Evolutionary conservation across 306 rosid species (phyloP).

Genomic region (Glycyrrhiza uralensis): DNA sequence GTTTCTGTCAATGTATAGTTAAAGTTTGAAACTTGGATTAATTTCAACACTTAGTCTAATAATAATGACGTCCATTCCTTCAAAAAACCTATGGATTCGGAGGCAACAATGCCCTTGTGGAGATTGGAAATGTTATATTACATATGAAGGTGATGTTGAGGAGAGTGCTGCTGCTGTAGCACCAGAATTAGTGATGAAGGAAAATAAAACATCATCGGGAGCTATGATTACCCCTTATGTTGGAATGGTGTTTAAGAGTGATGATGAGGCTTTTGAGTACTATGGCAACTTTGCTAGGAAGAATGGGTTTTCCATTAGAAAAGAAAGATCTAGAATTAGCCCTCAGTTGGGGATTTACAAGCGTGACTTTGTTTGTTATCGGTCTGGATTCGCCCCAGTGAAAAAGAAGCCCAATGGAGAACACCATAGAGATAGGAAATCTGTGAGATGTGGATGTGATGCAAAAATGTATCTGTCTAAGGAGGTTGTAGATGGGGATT

Average conservation of each 20-base stretch:
- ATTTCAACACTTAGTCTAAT: constrained; percentile 8
- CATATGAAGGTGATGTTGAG: constrained; percentile 65
- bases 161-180: constrained; percentile 51
- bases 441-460: constrained; percentile 93
- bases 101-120: constrained; percentile 97
- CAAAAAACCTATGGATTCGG: constrained; percentile 78
- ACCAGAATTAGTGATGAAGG: constrained; percentile 56
- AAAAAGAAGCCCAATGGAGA: constrained; percentile 85
- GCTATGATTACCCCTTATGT: constrained; percentile 86
- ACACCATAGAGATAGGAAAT: constrained; percentile 90
- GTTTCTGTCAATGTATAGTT: not conserved
- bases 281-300: constrained; percentile 84
- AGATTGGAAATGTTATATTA: constrained; percentile 91
- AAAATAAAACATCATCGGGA: constrained; percentile 40
- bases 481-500: constrained; percentile 81
- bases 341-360: constrained; percentile 90
- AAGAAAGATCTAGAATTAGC: constrained; percentile 89
- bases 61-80: constrained; percentile 56
- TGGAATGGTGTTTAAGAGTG: constrained; percentile 91
- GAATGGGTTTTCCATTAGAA: constrained; percentile 85
- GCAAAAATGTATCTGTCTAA: constrained; percentile 90
- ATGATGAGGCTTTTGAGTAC: constrained; percentile 89
- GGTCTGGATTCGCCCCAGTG: constrained; percentile 86
- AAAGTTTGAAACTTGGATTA: constrained; percentile 26
- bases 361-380: constrained; percentile 94